These are phyloP conservation scores for Dendrocalamus latiflorus DNA, from an alignment of 202 grass and related monocot species.

Conservation along the genomic window DNA sequence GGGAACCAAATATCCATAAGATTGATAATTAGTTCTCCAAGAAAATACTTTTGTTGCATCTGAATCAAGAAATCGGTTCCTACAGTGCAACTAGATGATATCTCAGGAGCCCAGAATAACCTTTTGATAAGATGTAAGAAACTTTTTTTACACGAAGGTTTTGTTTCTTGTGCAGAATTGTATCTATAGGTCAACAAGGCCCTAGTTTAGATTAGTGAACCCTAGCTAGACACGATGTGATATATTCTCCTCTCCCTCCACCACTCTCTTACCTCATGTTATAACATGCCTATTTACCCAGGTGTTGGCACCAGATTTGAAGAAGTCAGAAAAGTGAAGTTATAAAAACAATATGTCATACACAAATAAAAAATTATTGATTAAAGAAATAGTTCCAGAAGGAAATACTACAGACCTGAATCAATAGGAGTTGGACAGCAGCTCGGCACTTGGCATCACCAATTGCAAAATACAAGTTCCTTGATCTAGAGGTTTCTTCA, in stretches of 20 bases:
- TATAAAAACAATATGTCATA: background rate
- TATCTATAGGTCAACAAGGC: background rate
- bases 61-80: slow-evolving; percentile 3
- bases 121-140: background rate
- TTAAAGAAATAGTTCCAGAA: background rate
- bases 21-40: background rate
- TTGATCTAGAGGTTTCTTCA: slow-evolving; percentile 62
- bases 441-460: slow-evolving; percentile 94
- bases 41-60: background rate
- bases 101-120: background rate
- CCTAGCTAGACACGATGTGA: no score
- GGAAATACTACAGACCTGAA: slow-evolving; percentile 78
- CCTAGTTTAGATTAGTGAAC: background rate
- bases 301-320: background rate
- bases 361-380: slow-evolving; percentile 1
- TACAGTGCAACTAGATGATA: background rate
- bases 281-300: slow-evolving; percentile 3
- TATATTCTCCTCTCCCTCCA: slow-evolving; percentile 6
- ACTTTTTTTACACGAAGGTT: background rate
- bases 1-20: background rate
- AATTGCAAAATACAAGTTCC: slow-evolving; percentile 89
- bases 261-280: background rate
- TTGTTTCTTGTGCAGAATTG: background rate
- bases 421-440: slow-evolving; percentile 96
- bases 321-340: slow-evolving; percentile 1